Conservation (phyloP, 768 basidiomycete species). For the Lactarius hengduanensis region DNA sequence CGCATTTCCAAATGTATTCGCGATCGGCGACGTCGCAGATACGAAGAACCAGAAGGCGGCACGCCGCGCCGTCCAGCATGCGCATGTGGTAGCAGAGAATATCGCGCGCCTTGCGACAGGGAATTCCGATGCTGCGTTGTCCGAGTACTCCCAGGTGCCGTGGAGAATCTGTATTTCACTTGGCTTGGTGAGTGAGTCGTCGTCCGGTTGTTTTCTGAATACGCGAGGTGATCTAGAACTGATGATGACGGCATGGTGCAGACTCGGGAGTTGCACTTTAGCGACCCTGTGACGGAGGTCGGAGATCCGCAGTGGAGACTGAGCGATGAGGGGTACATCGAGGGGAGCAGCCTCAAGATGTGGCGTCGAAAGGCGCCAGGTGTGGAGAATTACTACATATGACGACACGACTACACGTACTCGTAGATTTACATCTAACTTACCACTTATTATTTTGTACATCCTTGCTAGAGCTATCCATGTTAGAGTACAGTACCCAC, state of each 20-base stretch:
- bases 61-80: slow-evolving; percentile 30
- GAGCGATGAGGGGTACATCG: slow-evolving; percentile 27
- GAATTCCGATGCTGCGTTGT: neutral
- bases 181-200: slow-evolving; percentile 28
- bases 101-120: slow-evolving; percentile 25
- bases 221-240: neutral
- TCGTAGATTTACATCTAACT: neutral
- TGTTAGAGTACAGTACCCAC: neutral
- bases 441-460: neutral
- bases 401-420: neutral
- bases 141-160: slow-evolving; percentile 7
- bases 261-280: slow-evolving; percentile 31
- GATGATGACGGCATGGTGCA: slow-evolving; percentile 9
- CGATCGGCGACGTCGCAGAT: slow-evolving; percentile 35
- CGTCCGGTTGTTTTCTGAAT: neutral
- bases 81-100: slow-evolving; percentile 30
- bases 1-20: slow-evolving; percentile 29
- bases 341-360: slow-evolving; percentile 26
- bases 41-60: slow-evolving; percentile 33
- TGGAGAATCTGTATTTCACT: slow-evolving; percentile 32
- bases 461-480: neutral
- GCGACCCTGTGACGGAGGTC: slow-evolving; percentile 25
- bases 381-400: slow-evolving; percentile 19
- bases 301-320: slow-evolving; percentile 26
- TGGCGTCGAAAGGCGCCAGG: slow-evolving; percentile 34